phyloP scores from a whole-genome alignment of 148 eudicot genomes.

The Rhododendron henanense region DNA sequence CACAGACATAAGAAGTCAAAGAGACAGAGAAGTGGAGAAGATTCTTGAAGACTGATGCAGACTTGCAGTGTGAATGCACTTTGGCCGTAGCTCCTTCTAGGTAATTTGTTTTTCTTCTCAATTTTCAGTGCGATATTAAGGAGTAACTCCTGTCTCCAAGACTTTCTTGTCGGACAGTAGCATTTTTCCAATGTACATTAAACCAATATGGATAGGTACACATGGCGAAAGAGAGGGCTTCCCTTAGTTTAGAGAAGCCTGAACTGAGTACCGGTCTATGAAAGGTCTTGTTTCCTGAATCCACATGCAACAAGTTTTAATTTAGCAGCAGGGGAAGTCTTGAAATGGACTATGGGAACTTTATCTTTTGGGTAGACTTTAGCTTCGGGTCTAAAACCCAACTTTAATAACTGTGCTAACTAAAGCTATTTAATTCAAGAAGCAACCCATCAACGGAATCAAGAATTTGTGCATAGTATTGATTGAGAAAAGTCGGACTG shows the following conservation, averaged over 20 bases:
- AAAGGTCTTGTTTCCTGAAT: not conserved
- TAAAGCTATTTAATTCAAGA: too few species aligned
- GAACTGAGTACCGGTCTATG: not conserved
- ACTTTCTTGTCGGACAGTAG: not conserved
- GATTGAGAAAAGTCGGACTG: not conserved
- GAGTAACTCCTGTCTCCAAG: not conserved
- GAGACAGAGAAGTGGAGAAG: slow-evolving; percentile 33
- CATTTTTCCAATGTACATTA: not conserved
- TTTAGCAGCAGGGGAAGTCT: not conserved
- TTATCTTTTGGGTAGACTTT: not conserved
- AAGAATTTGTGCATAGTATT: not conserved
- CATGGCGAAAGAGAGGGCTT: not conserved
- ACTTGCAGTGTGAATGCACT: not conserved
- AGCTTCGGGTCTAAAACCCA: not conserved
- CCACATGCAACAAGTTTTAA: not conserved
- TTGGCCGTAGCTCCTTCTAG: not conserved
- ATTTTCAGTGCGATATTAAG: too few species aligned
- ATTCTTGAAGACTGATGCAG: slow-evolving; percentile 22
- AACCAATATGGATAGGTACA: not conserved
- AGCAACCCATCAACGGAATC: not conserved
- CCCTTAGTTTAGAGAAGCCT: not conserved
- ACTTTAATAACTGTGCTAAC: not conserved
- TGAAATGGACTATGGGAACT: not conserved
- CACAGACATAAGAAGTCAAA: slow-evolving; percentile 47
- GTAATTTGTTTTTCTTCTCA: not conserved